Base-by-base conservation (phyloP, 805 yeast species). In the Schwanniomyces vanrijiae region DNA sequence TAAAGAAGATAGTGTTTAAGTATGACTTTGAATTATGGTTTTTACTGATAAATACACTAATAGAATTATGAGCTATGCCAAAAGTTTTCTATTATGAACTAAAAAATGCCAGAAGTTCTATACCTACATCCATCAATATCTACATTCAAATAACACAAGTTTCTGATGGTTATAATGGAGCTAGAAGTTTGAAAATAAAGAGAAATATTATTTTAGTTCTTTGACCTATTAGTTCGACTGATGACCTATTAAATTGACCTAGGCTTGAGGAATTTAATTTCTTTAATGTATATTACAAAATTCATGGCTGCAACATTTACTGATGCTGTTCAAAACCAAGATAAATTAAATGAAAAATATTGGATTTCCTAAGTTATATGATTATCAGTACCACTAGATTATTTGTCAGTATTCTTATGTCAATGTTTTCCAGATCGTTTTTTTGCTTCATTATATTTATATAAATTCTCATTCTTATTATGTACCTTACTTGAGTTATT, bases 81-180 rank as follows among this genome's bases (percentile, higher is more conserved):
- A 26, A 5, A 31, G 35, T 14, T 31, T 31, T 31, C 7, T 5
- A 16, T 4, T 20, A 31, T 31, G 35, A 31, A 18, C 35, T 8
- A 31, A 14, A 11, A 31, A 16, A 31, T 31, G 35, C 7, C 16
- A 19, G 43, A 55, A 35, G 60, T 34, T 79, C 71, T 55, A 61
- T 81, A 38, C 85, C 85, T 1, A 85, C 85, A 5, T 80, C 86
- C 0, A 63, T 76, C 51, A 80, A 78, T 56, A 71, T 81, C 37
- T 69, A 75, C 45, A 59, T 79, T 8, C 33, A 43, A 13, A 37
- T 49, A 34, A 41, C 50, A 8, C 41, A 44, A 39, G 49, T 43
- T 37, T 19, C 34, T 29, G 41, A 31, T n/a, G 50, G 47, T 7
- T 48, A 47, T 34, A 21, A 29, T 28, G 41, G 26, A 14, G 49